Evolutionary conservation across 257 asterid genomes (phyloP).

Genomic region (Lycium ferocissimum): DNA sequence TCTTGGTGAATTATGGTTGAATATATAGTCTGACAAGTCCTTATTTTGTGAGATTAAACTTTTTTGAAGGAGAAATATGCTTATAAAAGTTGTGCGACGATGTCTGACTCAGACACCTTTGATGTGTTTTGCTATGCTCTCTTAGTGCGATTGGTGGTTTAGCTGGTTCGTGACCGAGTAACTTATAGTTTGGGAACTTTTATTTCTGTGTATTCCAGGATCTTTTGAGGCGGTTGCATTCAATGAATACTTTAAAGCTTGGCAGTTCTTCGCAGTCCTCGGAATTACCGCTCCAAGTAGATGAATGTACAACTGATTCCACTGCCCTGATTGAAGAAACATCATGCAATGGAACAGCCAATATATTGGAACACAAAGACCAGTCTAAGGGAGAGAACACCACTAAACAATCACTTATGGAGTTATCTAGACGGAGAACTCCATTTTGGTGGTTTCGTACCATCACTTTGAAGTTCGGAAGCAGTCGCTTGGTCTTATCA

Average conservation of each 20-base stretch:
- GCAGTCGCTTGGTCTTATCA: slow-evolving; percentile 52
- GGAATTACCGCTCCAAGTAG: slow-evolving; percentile 46
- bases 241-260: slow-evolving; percentile 53
- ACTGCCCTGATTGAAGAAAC: slow-evolving; percentile 43
- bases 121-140: neutral
- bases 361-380: slow-evolving; percentile 44
- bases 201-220: slow-evolving; percentile 52
- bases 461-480: slow-evolving; percentile 67
- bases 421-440: slow-evolving; percentile 55
- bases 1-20: slow-evolving; percentile 14
- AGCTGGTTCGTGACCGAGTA: neutral
- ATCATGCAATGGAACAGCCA: slow-evolving; percentile 40
- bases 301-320: slow-evolving; percentile 40
- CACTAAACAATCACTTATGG: slow-evolving; percentile 58
- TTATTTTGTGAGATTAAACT: neutral
- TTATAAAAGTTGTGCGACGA: neutral
- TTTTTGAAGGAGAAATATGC: slow-evolving; percentile 10
- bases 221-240: slow-evolving; percentile 72
- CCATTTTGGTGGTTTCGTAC: slow-evolving; percentile 76
- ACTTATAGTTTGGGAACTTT: neutral
- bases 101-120: slow-evolving; percentile 11
- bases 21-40: neutral
- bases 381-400: slow-evolving; percentile 40
- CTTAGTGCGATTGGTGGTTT: neutral
- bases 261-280: slow-evolving; percentile 56